Evolutionary conservation across 1,284 basidiomycete species (phyloP), one percentile per base, ranked within the genome.

Genomic region (Boletus smithii): DNA sequence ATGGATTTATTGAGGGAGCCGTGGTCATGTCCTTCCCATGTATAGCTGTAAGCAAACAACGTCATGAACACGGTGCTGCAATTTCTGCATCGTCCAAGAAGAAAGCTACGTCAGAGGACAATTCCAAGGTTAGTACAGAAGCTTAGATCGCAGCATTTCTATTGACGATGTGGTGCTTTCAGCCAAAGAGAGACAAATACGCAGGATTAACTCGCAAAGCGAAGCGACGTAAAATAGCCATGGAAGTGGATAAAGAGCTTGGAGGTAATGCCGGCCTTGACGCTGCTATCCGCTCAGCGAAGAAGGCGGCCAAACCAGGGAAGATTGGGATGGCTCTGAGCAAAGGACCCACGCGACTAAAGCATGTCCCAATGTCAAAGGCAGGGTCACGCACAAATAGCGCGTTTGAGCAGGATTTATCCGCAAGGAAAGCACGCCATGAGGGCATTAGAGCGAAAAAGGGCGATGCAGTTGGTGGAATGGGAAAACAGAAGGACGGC

Each of bases 191-290:
- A 54, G 84, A 91, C 60, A 89, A 88, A 61, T 85, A 86, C 58
- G 78, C 91, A 36, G 92, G 92, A 16, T 76, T 97, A 8, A 88
- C 92, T 24, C 82, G 94, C 48, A 82, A 78, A 60, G 81, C 78
- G 46, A 95, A 95, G 66, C 77, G 94, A 50, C 76, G 91, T 59
- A 95, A 93, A 71, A 75, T 94, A 71, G 86, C 88, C 8, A 75
- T 80, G 65, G 88, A 94, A 61, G 81, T 87, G 56, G 91, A 93
- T 56, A 81, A 80, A 42, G 81, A 81, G 52, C 52, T 69, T 5
- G 79, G 76, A 22, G 81, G 81, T 49, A 70, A 64, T 31, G 73
- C 71, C n/a, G 72, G 75, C 6, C 71, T 87, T 39, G 74, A 78
- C 35, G 85, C 88, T 29, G 83, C 91, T 1, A 88, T 95, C 53